These are phyloP conservation scores for Panicum miliaceum DNA, from an alignment of 176 grass and related monocot species.

Conservation along the genomic window DNA sequence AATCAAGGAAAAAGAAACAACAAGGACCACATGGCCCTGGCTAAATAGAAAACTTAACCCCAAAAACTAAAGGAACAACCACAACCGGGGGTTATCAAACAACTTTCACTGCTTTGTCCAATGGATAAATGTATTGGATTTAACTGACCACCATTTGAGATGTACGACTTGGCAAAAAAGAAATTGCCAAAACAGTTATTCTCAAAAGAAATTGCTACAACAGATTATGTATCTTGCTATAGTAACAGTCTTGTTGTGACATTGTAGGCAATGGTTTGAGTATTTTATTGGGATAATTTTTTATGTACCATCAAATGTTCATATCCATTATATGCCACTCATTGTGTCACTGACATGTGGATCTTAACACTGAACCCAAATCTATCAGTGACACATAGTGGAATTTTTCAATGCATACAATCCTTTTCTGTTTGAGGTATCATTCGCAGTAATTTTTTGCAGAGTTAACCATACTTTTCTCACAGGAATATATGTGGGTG, in stretches of 20 bases:
- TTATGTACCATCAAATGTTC: neutral
- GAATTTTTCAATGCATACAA: neutral
- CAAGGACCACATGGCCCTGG: neutral
- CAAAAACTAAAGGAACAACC: neutral
- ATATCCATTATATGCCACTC: slow-evolving; percentile 1
- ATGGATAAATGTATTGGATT: neutral
- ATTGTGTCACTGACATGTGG: neutral
- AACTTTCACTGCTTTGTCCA: neutral
- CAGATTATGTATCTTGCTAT: neutral
- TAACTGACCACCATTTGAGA: neutral
- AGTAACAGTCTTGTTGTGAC: neutral
- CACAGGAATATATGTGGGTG: slow-evolving; percentile 73
- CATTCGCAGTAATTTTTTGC: neutral
- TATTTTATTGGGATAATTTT: neutral
- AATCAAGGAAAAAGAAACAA: neutral
- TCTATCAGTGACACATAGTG: neutral
- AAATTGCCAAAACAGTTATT: neutral
- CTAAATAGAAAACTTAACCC: neutral
- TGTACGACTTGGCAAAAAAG: neutral
- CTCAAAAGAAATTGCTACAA: neutral
- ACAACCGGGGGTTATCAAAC: neutral
- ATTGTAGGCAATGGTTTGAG: neutral
- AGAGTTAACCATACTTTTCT: neutral
- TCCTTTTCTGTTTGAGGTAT: neutral
- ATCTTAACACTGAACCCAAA: neutral